Percentiles rank a stretch among this genome's conserved stretches.
Evolutionary conservation across 2,329 filamentous ascomycete genomes (phyloP).

Genomic region (Fusarium sp.): DNA sequence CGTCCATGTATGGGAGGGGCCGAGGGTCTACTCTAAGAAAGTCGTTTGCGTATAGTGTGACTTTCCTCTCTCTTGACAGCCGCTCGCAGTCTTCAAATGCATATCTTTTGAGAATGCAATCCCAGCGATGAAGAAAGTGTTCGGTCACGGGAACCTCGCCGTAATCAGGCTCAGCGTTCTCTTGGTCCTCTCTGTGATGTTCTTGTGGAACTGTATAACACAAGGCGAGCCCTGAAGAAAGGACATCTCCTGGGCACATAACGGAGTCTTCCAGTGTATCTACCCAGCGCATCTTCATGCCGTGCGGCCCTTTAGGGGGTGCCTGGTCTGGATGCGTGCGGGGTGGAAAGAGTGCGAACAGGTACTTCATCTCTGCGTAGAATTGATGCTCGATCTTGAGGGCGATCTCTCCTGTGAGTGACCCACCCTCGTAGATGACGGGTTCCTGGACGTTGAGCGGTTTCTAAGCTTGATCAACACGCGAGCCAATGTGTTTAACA

Average conservation of each 20-base stretch:
- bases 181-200: not conserved
- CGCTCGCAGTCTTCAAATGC: not conserved
- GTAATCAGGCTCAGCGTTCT: not conserved
- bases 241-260: not conserved
- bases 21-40: not conserved
- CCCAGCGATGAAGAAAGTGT: conserved; percentile 1
- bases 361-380: not conserved
- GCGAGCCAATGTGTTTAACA: not conserved
- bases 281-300: conserved; percentile 2
- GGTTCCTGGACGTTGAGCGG: conserved; percentile 28
- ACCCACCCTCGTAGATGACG: not conserved
- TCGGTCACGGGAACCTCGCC: not conserved
- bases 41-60: too few species aligned
- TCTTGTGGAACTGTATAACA: not conserved
- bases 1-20: not conserved
- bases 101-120: not conserved
- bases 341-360: conserved; percentile 2
- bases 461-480: conserved; percentile 9
- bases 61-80: not conserved
- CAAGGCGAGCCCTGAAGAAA: not conserved
- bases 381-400: conserved; percentile 18
- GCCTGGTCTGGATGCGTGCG: not conserved
- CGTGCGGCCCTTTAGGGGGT: not conserved
- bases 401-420: conserved; percentile 17
- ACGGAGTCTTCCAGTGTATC: not conserved